Evolutionary conservation across 2,329 filamentous ascomycete genomes (phyloP).

Genomic region (Ilyonectria mors-panacis): DNA sequence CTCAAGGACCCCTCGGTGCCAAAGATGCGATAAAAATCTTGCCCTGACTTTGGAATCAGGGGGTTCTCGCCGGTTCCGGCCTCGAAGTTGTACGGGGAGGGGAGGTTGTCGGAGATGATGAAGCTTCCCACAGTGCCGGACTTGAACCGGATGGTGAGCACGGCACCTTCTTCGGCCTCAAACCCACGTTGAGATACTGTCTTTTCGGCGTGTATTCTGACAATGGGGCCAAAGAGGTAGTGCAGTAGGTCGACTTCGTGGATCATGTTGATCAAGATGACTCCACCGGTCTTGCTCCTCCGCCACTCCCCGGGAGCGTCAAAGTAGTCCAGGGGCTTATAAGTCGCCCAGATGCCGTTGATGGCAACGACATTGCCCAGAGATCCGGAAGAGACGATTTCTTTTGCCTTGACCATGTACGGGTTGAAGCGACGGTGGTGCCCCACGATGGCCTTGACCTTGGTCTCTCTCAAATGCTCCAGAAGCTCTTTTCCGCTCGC

Average conservation of each 20-base stretch:
- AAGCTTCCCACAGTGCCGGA: conserved; percentile 71
- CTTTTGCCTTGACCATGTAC: conserved; percentile 65
- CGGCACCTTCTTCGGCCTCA: conserved; percentile 70
- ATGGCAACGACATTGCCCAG: conserved; percentile 67
- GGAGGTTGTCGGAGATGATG: conserved; percentile 66
- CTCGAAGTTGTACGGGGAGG: conserved; percentile 70
- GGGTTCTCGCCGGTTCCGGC: conserved; percentile 72
- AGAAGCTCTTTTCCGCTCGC: conserved; percentile 53
- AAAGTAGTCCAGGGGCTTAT: conserved; percentile 68
- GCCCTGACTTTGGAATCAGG: conserved; percentile 58
- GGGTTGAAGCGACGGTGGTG: conserved; percentile 74
- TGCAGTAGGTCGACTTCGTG: conserved; percentile 73
- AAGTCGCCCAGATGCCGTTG: conserved; percentile 68
- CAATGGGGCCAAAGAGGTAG: conserved; percentile 68
- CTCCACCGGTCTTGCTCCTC: conserved; percentile 59
- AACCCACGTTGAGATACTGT: conserved; percentile 60
- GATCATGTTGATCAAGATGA: conserved; percentile 71
- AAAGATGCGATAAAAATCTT: conserved; percentile 69
- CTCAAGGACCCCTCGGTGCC: conserved; percentile 66
- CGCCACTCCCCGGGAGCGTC: conserved; percentile 64
- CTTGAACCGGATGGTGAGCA: conserved; percentile 66
- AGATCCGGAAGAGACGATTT: conserved; percentile 54
- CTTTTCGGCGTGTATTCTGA: conserved; percentile 65
- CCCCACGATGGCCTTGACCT: conserved; percentile 66
- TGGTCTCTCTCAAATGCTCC: conserved; percentile 41